Evolutionary conservation across 176 grass and related monocot genomes (phyloP).

Genomic region (Ensete glaucum): DNA sequence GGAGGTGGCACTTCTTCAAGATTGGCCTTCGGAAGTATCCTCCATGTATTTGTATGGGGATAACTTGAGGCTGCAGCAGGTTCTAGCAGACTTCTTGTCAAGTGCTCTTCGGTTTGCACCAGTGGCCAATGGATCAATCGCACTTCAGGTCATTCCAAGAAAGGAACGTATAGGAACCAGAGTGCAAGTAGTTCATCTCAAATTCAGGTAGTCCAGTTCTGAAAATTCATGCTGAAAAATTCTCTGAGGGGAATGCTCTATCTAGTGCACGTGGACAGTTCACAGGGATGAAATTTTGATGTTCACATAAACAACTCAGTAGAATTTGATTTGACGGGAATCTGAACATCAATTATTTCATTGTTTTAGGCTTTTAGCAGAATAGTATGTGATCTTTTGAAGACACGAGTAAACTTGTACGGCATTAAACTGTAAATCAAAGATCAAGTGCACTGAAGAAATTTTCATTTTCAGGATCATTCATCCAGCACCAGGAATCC

Average conservation of each 20-base stretch:
- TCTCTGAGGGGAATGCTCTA: conserved; percentile 7
- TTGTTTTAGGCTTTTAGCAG: too few species aligned
- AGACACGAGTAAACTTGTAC: too few species aligned
- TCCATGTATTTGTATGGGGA: conserved; percentile 73
- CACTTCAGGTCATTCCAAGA: conserved; percentile 60
- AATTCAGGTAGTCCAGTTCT: conserved; percentile 67
- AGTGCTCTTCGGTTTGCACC: conserved; percentile 76
- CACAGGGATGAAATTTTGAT: conserved; percentile 13
- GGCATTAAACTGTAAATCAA: too few species aligned
- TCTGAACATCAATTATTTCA: too few species aligned
- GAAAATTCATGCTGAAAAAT: neutral
- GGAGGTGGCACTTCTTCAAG: conserved; percentile 46
- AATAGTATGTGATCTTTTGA: too few species aligned
- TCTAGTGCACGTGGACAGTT: conserved; percentile 41
- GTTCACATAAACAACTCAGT: conserved; percentile 21
- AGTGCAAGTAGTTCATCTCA: conserved; percentile 88
- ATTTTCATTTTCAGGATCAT: conserved; percentile 44
- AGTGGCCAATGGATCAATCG: conserved; percentile 53
- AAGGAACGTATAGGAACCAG: conserved; percentile 72
- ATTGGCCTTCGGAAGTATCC: conserved; percentile 82
- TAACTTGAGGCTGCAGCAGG: conserved; percentile 94
- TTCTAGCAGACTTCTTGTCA: conserved; percentile 69
- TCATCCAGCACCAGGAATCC: conserved; percentile 76
- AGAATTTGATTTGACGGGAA: conserved; percentile 14
- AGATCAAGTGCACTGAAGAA: too few species aligned